Percentiles rank a stretch among this genome's conserved stretches.
phyloP scores from a whole-genome alignment of 2,329 filamentous ascomycete species.

The Phaeoacremonium minimum region DNA sequence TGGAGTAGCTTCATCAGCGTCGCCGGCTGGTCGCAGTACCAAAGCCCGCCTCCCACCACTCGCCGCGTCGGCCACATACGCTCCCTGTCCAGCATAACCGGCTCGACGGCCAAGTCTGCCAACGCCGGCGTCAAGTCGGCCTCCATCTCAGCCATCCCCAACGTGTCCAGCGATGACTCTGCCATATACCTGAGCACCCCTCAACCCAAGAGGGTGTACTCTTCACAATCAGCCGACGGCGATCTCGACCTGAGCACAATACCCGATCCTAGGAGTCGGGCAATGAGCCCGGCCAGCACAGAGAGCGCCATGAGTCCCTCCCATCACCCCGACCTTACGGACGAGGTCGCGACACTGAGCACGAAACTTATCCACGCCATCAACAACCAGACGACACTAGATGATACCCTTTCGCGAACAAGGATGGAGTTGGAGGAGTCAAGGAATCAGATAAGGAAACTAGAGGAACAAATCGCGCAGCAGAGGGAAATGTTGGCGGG shows the following conservation, averaged over 20 bases:
- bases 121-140: constrained; percentile 32
- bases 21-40: constrained; percentile 45
- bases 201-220: constrained; percentile 17
- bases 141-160: constrained; percentile 30
- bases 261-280: constrained; percentile 57
- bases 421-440: constrained; percentile 78
- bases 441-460: constrained; percentile 58
- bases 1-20: constrained; percentile 47
- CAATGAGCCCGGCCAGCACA: constrained; percentile 39
- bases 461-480: constrained; percentile 63
- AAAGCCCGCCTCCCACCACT: constrained; percentile 21
- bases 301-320: constrained; percentile 23
- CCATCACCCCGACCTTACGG: constrained; percentile 52
- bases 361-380: constrained; percentile 97
- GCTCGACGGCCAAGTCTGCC: constrained; percentile 30
- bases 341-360: constrained; percentile 84
- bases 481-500: constrained; percentile 69
- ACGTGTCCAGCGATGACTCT: constrained; percentile 25
- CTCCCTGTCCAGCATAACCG: constrained; percentile 46
- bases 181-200: constrained; percentile 14
- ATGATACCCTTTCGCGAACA: constrained; percentile 79
- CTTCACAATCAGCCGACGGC: constrained; percentile 39
- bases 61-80: constrained; percentile 43
- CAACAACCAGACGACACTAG: constrained; percentile 89
- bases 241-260: constrained; percentile 65